Evolutionary conservation across 2,329 filamentous ascomycete species (phyloP), one percentile per base, ranked within the genome.

Genomic region (Zalaria obscura): DNA sequence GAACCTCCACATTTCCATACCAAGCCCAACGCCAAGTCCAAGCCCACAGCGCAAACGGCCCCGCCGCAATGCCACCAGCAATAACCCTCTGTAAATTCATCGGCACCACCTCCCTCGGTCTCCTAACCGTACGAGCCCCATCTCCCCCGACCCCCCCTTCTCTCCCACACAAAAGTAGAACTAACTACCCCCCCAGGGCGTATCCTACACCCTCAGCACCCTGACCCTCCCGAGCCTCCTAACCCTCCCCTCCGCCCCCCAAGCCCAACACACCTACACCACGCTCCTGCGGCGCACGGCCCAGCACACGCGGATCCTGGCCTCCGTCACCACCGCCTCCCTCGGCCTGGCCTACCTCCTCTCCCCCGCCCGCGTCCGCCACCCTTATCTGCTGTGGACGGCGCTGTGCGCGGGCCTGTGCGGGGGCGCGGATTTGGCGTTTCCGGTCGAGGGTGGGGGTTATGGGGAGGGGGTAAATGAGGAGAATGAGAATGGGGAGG

Each of bases 301-400:
- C 42, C 70, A 71, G 36, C 82, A 86, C 52, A 69, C 84, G 45
- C 70, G 79, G 42, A 64, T 73, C 28, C 73, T 93, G 40, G 75
- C 81, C 39, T 69, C 75, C 49, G 62, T 93, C 51, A 78, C 85
- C 40, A 74, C 77, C 41, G 67, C 75, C 40, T 77, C 83, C 27
- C 78, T 95, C 54, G 66, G 85, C 51, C 73, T 89, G 49, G 84
- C 87, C 47, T 95, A 81, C 62, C 60, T 72, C 36, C 67, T 93
- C 49, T 89, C 87, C 2, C 83, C 87, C 0, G 72, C 76, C 26
- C 73, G 78, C 42, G 72, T 75, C 51, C 78, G 82, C 57, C 89
- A 96, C 59, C 89, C 89, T 0, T 96, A 94, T 59, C 77, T 95
- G 26, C 63, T 95, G 45, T 95, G 91, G 77, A 86, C 85, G 9